A percentile compares a stretch with the other conserved stretches of the same genome.
These are phyloP conservation scores for Gossypium lobatum DNA, from an alignment of 441 rosid species.

Conservation along the genomic window DNA sequence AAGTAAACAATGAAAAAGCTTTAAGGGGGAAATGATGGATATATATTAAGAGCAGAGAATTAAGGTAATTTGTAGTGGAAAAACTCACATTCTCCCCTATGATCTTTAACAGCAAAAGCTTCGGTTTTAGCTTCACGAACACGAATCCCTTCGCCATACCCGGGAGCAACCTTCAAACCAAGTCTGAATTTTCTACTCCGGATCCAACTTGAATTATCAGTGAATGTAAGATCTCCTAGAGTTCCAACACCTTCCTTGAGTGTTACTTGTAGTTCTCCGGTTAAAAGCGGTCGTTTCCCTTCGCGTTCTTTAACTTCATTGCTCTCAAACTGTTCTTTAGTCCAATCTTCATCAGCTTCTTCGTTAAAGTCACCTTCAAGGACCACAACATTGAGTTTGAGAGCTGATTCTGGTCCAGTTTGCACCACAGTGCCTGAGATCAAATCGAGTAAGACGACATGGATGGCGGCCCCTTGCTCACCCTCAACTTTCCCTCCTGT, in stretches of 20 bases:
- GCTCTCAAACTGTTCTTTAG: slow-evolving; percentile 70
- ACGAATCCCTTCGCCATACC: slow-evolving; percentile 56
- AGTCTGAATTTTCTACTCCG: slow-evolving; percentile 97
- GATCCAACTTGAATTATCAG: slow-evolving; percentile 99
- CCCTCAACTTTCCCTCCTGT: slow-evolving; percentile 98
- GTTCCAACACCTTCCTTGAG: slow-evolving; percentile 97
- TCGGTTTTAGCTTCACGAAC: slow-evolving; percentile 94
- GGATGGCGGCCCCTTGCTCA: slow-evolving; percentile 87
- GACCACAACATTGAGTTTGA: slow-evolving; percentile 73
- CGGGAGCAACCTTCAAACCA: slow-evolving; percentile 70
- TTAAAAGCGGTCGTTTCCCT: slow-evolving; percentile 88
- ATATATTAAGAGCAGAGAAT: background rate
- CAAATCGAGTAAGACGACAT: slow-evolving; percentile 66
- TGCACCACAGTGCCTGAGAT: slow-evolving; percentile 58
- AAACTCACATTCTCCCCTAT: slow-evolving; percentile 89
- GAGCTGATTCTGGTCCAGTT: slow-evolving; percentile 67
- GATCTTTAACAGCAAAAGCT: slow-evolving; percentile 97
- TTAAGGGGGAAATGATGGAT: too few species aligned
- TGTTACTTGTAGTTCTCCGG: slow-evolving; percentile 72
- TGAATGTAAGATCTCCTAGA: slow-evolving; percentile 91
- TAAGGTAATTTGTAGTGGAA: background rate
- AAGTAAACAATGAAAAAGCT: background rate
- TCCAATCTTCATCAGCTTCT: slow-evolving; percentile 78
- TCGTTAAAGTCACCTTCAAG: slow-evolving; percentile 91
- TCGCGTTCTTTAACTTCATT: slow-evolving; percentile 87